Percentiles rank a stretch among this genome's conserved stretches.
Conservation (phyloP, 2,329 filamentous ascomycete species). For the Pestalotiopsis sp. region DNA sequence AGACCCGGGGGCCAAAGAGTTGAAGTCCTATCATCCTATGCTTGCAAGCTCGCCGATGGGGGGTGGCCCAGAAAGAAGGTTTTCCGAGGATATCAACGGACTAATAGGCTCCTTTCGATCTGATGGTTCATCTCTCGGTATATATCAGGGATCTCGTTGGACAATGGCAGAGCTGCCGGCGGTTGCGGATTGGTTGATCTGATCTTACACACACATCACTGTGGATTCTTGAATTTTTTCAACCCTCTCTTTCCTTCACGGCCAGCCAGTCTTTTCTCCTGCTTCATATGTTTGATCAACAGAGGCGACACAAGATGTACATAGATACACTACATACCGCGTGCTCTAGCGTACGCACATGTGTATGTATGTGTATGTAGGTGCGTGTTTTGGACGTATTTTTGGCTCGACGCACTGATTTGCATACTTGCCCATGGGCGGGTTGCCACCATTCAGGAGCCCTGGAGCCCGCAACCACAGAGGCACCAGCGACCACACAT, state of each 20-base stretch:
- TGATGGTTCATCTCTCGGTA: constrained; percentile 18
- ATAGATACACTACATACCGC: not conserved
- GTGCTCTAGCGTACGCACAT: no score
- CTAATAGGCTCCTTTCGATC: constrained; percentile 14
- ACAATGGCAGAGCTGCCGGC: constrained; percentile 4
- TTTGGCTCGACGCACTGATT: not conserved
- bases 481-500: not conserved
- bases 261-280: not conserved
- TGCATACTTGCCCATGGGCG: not conserved
- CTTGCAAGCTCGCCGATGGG: not conserved
- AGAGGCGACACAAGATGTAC: not conserved
- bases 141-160: constrained; percentile 15
- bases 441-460: constrained; percentile 1
- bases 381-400: not conserved
- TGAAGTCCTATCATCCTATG: not conserved
- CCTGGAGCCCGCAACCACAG: not conserved
- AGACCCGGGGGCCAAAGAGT: not conserved
- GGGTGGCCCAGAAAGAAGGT: not conserved
- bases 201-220: constrained; percentile 10
- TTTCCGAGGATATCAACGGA: constrained; percentile 2
- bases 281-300: not conserved
- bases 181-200: constrained; percentile 14
- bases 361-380: no score
- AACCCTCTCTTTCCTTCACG: not conserved
- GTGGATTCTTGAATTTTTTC: not conserved